Base-by-base conservation (phyloP, 2,329 filamentous ascomycete genomes). In the Penicillium digitatum region DNA sequence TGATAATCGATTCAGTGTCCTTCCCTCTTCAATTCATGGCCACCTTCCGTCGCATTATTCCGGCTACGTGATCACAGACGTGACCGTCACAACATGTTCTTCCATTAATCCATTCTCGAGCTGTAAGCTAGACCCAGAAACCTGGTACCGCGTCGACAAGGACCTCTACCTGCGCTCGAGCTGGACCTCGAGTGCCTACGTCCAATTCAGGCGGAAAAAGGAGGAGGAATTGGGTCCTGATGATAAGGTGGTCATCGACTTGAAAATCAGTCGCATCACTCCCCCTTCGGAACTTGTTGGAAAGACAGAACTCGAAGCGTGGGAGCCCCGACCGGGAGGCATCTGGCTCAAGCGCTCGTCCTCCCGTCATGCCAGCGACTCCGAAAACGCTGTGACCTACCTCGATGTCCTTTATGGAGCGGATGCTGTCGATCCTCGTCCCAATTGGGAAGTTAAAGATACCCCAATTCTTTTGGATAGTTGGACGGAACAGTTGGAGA, bases 381-480 rank as follows among this genome's bases (percentile, higher is more conserved):
- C 86, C 4, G 84, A 85, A 55, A 81, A 82, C 37, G 87, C 86
- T 16, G 81, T 96, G 47, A 95, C 90, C 0, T 87, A 86, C 4
- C 79, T 96, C 6, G 92, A 96, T 69, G 84, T 96, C 5, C 79
- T 96, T 7, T 96, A 95, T 67, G 92, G 92, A 20, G 85, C 92
- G 20, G 92, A 96, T 69, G 93, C 92, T 10, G 89, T 92, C 31
- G 94, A 99, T 70, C 92, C 90, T 5, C 85, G 94, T 54, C 83
- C 86, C 2, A 89, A 89, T 29, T 99, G 95, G 94, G 79, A 85
- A 55, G 81, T 96, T 40, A 85, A 85, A 48, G 87, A 89, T 55
- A 88, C 84, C 8, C 84, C 88, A 10, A 73, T 97, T 53, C 76
- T 93, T 47, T 76, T 96, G 56, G 84, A 89, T 61, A 81, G 81